Evolutionary conservation across 805 yeast genomes (phyloP), one percentile per base, ranked within the genome.

Genomic region (Candida berthetii): DNA sequence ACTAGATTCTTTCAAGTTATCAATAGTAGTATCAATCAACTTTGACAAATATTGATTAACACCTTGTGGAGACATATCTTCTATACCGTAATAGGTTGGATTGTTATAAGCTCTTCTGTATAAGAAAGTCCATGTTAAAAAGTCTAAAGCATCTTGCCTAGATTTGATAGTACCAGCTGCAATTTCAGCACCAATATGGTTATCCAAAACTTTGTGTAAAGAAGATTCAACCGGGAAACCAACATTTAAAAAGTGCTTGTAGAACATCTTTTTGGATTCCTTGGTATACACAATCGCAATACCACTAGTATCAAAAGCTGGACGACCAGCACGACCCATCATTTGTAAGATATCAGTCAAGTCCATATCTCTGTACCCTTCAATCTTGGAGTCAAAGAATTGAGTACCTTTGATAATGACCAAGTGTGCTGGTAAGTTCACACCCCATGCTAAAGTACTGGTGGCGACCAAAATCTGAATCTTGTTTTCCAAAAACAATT

Each of bases 291-390:
- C 71, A 32, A 89, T 81, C 64, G 98, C 98, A 9, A 88, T 86
- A 69, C 99, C 99, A 57, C 77, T 82, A 37, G 79, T 78, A 49
- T 93, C 96, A 60, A 80, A 93, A 50, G 95, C 98, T 1, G 99
- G 99, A 64, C 99, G 80, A 63, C 99, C 99, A 16, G 99, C 99
- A 68, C 99, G 85, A 52, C 99, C 99, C 69, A 93, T 93, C 58
- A 93, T 93, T 68, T 93, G 99, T 43, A 95, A 81, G 35, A 93
- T 96, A 64, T 93, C 99, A 0, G 96, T 85, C 28, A 93, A 86
- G 3, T 97, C 98, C 46, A 95, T 70, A 58, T 93, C 99, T 13
- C 82, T 78, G 55, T 82, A 87, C 0, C 97, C 99, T 69, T 98
- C 99, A 41, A 83, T 83, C 58, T 90, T 87, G 0, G 98, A 74